Percentiles rank a stretch among this genome's conserved stretches.
Evolutionary conservation across 805 yeast genomes (phyloP).

Genomic region (Pichia californica): DNA sequence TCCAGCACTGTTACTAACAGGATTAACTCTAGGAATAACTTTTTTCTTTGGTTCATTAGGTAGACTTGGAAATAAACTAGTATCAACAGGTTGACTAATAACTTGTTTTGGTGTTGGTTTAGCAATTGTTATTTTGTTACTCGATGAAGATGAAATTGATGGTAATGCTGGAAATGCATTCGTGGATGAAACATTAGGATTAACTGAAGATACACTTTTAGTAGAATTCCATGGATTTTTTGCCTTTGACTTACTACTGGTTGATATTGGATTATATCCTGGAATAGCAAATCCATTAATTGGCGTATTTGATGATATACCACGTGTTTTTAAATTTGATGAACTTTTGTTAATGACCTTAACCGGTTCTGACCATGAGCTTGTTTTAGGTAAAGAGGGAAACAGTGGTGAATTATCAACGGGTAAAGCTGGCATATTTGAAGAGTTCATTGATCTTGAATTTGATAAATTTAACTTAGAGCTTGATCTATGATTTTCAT

Average conservation of each 20-base stretch:
- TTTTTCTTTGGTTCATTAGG: conserved; percentile 36
- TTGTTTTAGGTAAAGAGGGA: background rate
- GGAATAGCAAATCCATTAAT: conserved; percentile 16
- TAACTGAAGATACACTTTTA: conserved; percentile 12
- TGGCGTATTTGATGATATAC: conserved; percentile 13
- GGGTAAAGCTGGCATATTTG: conserved; percentile 11
- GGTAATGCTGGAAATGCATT: conserved; percentile 2
- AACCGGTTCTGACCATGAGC: background rate
- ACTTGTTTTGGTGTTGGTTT: background rate
- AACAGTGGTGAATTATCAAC: conserved; percentile 7
- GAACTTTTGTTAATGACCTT: background rate
- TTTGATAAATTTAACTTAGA: conserved; percentile 1
- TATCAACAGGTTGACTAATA: conserved; percentile 11
- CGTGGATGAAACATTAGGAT: conserved; percentile 1
- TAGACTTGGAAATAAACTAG: conserved; percentile 28
- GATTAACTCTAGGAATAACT: conserved; percentile 53
- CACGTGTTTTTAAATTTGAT: conserved; percentile 12
- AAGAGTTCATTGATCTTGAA: background rate
- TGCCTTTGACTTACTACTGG: background rate
- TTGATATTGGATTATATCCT: conserved; percentile 14
- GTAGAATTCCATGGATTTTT: conserved; percentile 25
- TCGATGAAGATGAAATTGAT: background rate
- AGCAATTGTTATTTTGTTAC: background rate
- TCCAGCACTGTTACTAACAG: conserved; percentile 28
- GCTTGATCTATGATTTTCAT: background rate